Conservation (phyloP, 768 basidiomycete genomes). For the Galerina marginata region DNA sequence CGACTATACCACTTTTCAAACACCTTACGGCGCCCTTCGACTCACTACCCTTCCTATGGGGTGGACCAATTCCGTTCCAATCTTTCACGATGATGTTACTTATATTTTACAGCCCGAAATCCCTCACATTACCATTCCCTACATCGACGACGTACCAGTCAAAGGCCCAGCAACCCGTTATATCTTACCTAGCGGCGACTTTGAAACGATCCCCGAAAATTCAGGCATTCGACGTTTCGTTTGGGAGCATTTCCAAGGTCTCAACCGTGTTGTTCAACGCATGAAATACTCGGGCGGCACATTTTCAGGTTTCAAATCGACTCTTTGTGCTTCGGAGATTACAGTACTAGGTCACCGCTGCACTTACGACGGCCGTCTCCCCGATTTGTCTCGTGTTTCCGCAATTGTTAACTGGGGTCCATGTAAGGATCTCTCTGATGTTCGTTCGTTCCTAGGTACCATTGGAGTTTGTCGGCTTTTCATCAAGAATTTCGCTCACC, state of each 20-base stretch:
- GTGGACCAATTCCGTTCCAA: not conserved
- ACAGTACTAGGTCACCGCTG: too few relatives aligned
- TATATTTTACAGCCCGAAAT: not conserved
- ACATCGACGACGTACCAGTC: not conserved
- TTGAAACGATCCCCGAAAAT: not conserved
- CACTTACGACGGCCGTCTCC: too few relatives aligned
- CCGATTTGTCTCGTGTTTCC: too few relatives aligned
- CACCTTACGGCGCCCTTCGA: conserved; percentile 33
- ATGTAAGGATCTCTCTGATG: too few relatives aligned
- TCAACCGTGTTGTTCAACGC: not conserved
- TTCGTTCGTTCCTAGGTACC: too few relatives aligned
- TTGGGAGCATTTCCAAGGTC: not conserved
- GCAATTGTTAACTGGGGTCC: too few relatives aligned
- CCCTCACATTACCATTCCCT: not conserved
- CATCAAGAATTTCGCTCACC: too few relatives aligned
- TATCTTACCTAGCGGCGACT: not conserved
- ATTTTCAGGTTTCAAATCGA: too few relatives aligned
- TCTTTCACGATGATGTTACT: not conserved
- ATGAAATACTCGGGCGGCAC: too few relatives aligned
- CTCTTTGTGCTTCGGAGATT: too few relatives aligned
- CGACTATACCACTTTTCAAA: conserved; percentile 48
- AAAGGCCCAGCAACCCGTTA: not conserved
- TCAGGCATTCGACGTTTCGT: not conserved
- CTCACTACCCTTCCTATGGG: not conserved
- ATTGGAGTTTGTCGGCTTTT: too few relatives aligned